Evolutionary conservation across 1,284 basidiomycete genomes (phyloP).

Genomic region (Moesziomyces antarcticus): DNA sequence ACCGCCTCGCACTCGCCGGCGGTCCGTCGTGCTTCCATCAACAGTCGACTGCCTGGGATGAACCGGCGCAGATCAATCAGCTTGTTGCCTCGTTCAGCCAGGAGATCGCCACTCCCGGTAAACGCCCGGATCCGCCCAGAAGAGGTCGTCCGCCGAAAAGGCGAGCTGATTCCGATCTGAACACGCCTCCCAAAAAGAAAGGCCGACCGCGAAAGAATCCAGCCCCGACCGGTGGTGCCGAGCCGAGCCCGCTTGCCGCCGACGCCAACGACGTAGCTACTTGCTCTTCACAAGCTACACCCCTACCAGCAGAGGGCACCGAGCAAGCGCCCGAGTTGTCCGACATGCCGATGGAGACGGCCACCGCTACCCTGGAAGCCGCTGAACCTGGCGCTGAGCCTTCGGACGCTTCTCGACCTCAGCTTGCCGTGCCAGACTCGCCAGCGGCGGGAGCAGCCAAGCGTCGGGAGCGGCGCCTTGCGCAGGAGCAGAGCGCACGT

Average conservation of each 20-base stretch:
- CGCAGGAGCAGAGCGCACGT: conserved; percentile 1
- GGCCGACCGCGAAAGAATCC: conserved; percentile 23
- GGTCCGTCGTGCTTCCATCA: conserved; percentile 23
- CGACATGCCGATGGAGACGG: background rate
- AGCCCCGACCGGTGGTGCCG: too few species aligned
- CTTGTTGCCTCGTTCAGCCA: too few species aligned
- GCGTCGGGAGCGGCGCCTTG: conserved; percentile 13
- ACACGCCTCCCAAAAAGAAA: conserved; percentile 11
- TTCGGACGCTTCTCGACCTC: background rate
- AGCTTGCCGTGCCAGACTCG: conserved; percentile 10
- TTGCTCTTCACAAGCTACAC: conserved; percentile 3
- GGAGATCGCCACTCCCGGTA: too few species aligned
- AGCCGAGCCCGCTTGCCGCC: too few species aligned
- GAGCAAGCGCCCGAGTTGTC: background rate
- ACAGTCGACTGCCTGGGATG: conserved; percentile 15
- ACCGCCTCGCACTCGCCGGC: conserved; percentile 27
- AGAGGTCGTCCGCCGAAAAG: conserved; percentile 20
- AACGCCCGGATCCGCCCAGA: conserved; percentile 1
- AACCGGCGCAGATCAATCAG: conserved; percentile 6
- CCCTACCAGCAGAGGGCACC: background rate
- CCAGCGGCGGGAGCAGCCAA: conserved; percentile 12
- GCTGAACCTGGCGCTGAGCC: background rate
- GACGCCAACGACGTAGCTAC: too few species aligned
- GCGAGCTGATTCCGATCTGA: conserved; percentile 3
- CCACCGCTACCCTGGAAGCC: background rate